Base-by-base conservation (phyloP, 73 alveolate genomes). In the Paraurostyla sp. region DNA sequence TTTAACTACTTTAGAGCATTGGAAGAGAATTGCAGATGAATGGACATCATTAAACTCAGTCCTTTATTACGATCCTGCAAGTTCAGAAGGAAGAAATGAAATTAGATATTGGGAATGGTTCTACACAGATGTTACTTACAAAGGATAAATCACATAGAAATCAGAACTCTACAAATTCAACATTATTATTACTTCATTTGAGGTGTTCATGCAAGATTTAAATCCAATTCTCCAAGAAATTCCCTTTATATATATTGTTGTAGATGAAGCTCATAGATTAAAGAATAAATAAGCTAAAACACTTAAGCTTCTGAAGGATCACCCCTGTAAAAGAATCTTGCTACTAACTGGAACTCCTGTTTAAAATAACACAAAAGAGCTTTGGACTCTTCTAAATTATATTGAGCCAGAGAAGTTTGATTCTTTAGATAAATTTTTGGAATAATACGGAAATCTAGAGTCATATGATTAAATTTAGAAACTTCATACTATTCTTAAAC, bases 221-320 rank as follows among this genome's bases (percentile, higher is more conserved):
- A 80, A 89, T 48, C 95, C 96, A 27, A 85, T 96, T 20, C 86
- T 98, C 76, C 58, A 85, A 23, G 93, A 95, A n/a, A 90, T 83
- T 33, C 98, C 99, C 48, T 97, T 96, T 89, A 84, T 94, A 87
- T 96, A 95, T 90, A 93, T 98, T 57, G 98, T 97, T 18, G 90
- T 98, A 16, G 99, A 98, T 91, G 99, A 98, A 88, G 99, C 99
- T 54, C 99, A 98, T 90, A 93, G 99, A 71, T 93, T 98, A 57
- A 98, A 98, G 90, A 98, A 98, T 92, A 95, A 96, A 75, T 91
- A 92, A 89, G 99, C 99, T 20, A 97, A 97, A 89, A 93, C 96
- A 57, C 94, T 97, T 45, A 89, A 88, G 59, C 56, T 97, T 2
- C 94, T 98, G 29, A 97, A 95, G 73, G 97, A 95, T 63, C 95